Percentiles rank a stretch among this genome's conserved stretches.
phyloP scores from a whole-genome alignment of 148 eudicot genomes.

The Silene conica region DNA sequence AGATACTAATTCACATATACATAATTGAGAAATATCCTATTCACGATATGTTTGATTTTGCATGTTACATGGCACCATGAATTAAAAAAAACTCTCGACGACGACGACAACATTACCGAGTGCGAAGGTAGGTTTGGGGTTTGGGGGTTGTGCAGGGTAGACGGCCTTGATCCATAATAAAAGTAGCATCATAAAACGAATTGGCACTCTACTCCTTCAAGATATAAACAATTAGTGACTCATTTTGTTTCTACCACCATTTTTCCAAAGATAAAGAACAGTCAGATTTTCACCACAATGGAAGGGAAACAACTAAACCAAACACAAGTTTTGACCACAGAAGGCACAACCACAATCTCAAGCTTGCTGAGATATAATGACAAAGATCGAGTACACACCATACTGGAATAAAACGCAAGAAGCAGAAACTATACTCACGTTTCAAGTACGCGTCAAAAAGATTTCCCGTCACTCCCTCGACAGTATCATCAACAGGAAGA shows the following conservation, averaged over 20 bases:
- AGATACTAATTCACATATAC: background rate
- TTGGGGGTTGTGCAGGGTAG: too few relatives aligned
- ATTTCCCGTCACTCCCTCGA: slow-evolving; percentile 85
- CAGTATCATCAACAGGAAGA: slow-evolving; percentile 80
- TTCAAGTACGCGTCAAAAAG: slow-evolving; percentile 83
- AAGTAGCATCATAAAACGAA: background rate
- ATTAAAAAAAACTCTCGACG: background rate
- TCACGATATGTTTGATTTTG: background rate
- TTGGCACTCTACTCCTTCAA: background rate
- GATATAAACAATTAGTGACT: too few relatives aligned
- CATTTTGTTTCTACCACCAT: too few relatives aligned
- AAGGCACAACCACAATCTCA: background rate
- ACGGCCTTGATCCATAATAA: too few relatives aligned
- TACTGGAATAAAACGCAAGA: background rate
- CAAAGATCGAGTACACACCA: background rate
- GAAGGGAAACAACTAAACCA: too few relatives aligned
- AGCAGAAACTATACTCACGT: slow-evolving; percentile 41
- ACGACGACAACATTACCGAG: background rate
- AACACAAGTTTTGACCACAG: background rate
- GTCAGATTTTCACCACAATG: too few relatives aligned
- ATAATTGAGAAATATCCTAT: too few relatives aligned
- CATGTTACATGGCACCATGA: background rate
- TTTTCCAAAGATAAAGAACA: too few relatives aligned
- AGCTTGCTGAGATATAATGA: background rate
- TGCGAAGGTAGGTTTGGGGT: too few relatives aligned